Percentiles rank a stretch among this genome's conserved stretches.
These are phyloP conservation scores for Gracilariopsis chorda DNA, from an alignment of 23 red algal genomes.

Conservation along the genomic window DNA sequence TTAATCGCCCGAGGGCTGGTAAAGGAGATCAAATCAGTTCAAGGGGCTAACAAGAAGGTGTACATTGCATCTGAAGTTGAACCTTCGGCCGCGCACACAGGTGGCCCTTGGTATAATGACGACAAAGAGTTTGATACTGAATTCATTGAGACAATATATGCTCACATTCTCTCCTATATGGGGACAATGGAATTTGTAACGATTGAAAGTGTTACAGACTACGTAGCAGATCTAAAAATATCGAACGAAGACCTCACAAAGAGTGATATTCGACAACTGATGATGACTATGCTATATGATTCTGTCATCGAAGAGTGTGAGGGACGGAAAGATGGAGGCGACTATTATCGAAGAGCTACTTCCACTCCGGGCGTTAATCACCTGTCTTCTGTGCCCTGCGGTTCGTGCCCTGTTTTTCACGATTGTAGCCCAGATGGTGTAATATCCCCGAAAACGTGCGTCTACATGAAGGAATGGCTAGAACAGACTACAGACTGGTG, in stretches of 20 bases:
- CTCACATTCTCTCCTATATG: slow-evolving; percentile 21
- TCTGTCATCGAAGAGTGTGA: slow-evolving; percentile 44
- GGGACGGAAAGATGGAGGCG: slow-evolving; percentile 22
- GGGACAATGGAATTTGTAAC: slow-evolving; percentile 17
- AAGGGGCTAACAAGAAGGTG: slow-evolving; percentile 52
- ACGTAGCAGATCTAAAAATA: slow-evolving; percentile 44
- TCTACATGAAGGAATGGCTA: slow-evolving; percentile 62
- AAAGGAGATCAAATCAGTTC: slow-evolving; percentile 65
- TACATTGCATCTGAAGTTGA: slow-evolving; percentile 51
- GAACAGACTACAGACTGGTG: slow-evolving; percentile 17
- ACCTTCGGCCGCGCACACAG: slow-evolving; percentile 45
- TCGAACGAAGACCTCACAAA: slow-evolving; percentile 40
- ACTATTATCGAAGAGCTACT: slow-evolving; percentile 24
- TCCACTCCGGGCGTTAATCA: slow-evolving; percentile 43
- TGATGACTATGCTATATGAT: slow-evolving; percentile 60
- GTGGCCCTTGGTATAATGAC: slow-evolving; percentile 63
- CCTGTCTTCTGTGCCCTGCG: slow-evolving; percentile 31
- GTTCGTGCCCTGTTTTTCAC: slow-evolving; percentile 44
- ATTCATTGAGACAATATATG: slow-evolving; percentile 60
- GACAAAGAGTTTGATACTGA: slow-evolving; percentile 52
- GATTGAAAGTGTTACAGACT: slow-evolving; percentile 33
- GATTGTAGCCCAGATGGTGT: slow-evolving; percentile 51
- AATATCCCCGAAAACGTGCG: slow-evolving; percentile 47
- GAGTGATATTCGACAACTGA: slow-evolving; percentile 38
- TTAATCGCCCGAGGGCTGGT: slow-evolving; percentile 26